Evolutionary conservation across 2,329 filamentous ascomycete species (phyloP).

Genomic region (Colletotrichum brevisporum): DNA sequence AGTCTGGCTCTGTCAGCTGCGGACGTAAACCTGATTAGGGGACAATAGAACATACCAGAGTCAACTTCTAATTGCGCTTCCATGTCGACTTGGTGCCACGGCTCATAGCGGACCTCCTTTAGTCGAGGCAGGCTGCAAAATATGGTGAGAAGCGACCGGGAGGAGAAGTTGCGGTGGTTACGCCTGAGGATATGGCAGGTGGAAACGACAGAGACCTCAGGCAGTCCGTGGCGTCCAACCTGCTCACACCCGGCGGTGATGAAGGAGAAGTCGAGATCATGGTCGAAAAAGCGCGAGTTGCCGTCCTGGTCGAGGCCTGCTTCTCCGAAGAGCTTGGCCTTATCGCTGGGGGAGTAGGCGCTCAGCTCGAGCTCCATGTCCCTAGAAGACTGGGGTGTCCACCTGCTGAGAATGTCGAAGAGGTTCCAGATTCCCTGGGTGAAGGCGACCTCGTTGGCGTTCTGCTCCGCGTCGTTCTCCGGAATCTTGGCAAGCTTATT

Average conservation of each 20-base stretch:
- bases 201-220: slow-evolving; percentile 42
- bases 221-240: slow-evolving; percentile 42
- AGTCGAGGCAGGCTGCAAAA: slow-evolving; percentile 42
- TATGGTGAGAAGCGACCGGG: slow-evolving; percentile 42
- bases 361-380: slow-evolving; percentile 46
- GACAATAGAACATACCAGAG: slow-evolving; percentile 25
- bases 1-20: slow-evolving; percentile 31
- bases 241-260: slow-evolving; percentile 41
- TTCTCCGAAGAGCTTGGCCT: slow-evolving; percentile 41
- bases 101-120: slow-evolving; percentile 42
- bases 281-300: slow-evolving; percentile 45
- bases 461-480: slow-evolving; percentile 45
- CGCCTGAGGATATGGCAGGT: slow-evolving; percentile 42
- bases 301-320: slow-evolving; percentile 44
- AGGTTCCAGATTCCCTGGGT: slow-evolving; percentile 44
- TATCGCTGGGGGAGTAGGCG: slow-evolving; percentile 44
- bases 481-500: slow-evolving; percentile 38
- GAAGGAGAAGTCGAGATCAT: slow-evolving; percentile 43
- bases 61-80: slow-evolving; percentile 41
- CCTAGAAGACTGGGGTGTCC: slow-evolving; percentile 36
- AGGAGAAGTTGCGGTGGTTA: slow-evolving; percentile 44
- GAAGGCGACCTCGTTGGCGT: slow-evolving; percentile 46
- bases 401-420: slow-evolving; percentile 44
- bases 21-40: not conserved
- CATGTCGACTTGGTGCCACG: slow-evolving; percentile 42